phyloP scores from a whole-genome alignment of 257 asterid species.

The Penstemon barbatus region DNA sequence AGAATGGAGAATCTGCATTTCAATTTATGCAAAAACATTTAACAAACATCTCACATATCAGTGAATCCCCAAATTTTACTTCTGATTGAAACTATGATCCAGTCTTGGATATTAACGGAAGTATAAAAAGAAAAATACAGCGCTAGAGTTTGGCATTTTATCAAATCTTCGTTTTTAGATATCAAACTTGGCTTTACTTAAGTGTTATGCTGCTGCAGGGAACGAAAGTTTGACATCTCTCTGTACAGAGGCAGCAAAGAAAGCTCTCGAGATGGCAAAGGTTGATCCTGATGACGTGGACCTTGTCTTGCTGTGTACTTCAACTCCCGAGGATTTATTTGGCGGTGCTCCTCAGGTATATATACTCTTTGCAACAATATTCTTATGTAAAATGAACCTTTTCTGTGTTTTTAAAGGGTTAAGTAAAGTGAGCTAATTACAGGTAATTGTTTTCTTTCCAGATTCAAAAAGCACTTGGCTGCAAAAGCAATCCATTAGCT shows the following conservation, averaged over 20 bases:
- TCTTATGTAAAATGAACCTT: too few species aligned
- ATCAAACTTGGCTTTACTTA: not conserved
- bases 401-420: not conserved
- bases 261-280: constrained; percentile 91
- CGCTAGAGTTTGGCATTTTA: not conserved
- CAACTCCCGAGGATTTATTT: constrained; percentile 87
- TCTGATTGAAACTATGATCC: not conserved
- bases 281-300: constrained; percentile 78
- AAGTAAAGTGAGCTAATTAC: too few species aligned
- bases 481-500: constrained; percentile 81
- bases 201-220: constrained; percentile 45
- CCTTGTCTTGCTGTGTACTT: constrained; percentile 74
- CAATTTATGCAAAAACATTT: not conserved
- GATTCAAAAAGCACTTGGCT: constrained; percentile 91
- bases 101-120: not conserved
- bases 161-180: not conserved
- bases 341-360: constrained; percentile 91
- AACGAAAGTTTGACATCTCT: constrained; percentile 61
- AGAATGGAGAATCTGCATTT: not conserved
- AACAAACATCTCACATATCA: too few species aligned
- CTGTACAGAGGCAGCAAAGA: constrained; percentile 71
- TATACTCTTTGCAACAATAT: not conserved
- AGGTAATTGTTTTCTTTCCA: constrained; percentile 30
- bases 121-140: not conserved
- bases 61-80: not conserved